Evolutionary conservation across 306 rosid genomes (phyloP), one percentile per base, ranked within the genome.

Genomic region (Aeschynomene evenia): DNA sequence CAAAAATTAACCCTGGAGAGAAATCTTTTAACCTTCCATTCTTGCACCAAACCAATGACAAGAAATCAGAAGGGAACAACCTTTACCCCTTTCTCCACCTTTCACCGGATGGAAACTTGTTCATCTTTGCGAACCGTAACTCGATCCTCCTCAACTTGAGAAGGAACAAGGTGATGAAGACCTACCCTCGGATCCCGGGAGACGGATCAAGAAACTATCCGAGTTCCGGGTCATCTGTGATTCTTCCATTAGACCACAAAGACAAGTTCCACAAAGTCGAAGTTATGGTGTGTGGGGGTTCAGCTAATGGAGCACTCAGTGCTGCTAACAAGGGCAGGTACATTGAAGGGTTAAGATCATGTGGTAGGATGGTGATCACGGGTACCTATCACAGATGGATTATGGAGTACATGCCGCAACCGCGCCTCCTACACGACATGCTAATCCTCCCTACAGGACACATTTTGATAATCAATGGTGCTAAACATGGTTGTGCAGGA

Each of bases 51-150:
- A 90, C 97, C n/a, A 7, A 61, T 54, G 79, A 88, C 23, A 43
- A 65, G 14, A 22, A 45, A 0, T 40, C 65, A 3, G 74, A 55
- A 42, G 91, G 86, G 36, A 88, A 83, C 85, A 90, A 88, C 58
- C 87, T 90, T 56, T 93, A 90, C 36, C 98, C 98, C 11, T 93
- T 93, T 77, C 80, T 85, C 7, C 93, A 90, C 78, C 87, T 93
- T 2, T 86, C 87, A 48, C 63, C 91, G 0, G 89, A 90, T n/a
- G 96, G 97, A 0, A 82, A 88, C 33, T 34, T 93, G 64, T 90
- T 93, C 78, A 69, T 93, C 23, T 93, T 90, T 6, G 91, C 97
- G 5, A 90, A 90, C 66, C 81, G 83, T 0, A 89, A 86, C 68
- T 90, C 96, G 0, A 83, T 93, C 66, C 78, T 93, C 6, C 88